These are phyloP conservation scores for Corchorus capsularis DNA, from an alignment of 345 rosid genomes.

Conservation along the genomic window DNA sequence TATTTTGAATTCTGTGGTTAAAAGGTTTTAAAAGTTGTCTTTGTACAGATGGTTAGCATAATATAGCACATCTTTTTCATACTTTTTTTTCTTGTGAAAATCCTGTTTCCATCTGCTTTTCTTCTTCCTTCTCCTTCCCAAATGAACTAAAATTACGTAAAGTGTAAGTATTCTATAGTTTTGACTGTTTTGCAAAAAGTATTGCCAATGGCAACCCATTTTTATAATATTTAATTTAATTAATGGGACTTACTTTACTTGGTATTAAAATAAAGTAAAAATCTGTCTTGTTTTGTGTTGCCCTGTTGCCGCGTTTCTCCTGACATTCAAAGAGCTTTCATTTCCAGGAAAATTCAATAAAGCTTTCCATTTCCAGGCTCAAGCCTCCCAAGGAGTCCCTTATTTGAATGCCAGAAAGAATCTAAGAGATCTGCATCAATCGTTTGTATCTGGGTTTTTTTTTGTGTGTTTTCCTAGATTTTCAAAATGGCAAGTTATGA, in stretches of 20 bases:
- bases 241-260: not conserved
- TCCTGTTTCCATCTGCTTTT: constrained; percentile 3
- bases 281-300: not conserved
- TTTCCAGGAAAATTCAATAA: constrained; percentile 6
- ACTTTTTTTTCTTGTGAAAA: not conserved
- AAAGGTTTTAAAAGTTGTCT: not conserved
- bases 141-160: not conserved
- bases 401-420: not conserved
- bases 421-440: no score
- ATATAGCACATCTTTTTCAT: not conserved
- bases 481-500: constrained; percentile 21
- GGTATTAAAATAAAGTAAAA: not conserved
- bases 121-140: not conserved
- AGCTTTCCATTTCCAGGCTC: not conserved
- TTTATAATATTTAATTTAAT: not conserved
- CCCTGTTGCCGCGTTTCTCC: constrained; percentile 2
- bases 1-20: not conserved
- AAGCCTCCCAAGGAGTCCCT: not conserved
- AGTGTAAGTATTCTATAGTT: not conserved
- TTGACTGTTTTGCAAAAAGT: not conserved
- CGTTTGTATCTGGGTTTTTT: no score
- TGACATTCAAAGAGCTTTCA: not conserved
- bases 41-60: not conserved
- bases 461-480: not conserved
- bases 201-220: not conserved